These are phyloP conservation scores for Rhizophora mangle DNA, from an alignment of 345 rosid genomes.

Conservation along the genomic window DNA sequence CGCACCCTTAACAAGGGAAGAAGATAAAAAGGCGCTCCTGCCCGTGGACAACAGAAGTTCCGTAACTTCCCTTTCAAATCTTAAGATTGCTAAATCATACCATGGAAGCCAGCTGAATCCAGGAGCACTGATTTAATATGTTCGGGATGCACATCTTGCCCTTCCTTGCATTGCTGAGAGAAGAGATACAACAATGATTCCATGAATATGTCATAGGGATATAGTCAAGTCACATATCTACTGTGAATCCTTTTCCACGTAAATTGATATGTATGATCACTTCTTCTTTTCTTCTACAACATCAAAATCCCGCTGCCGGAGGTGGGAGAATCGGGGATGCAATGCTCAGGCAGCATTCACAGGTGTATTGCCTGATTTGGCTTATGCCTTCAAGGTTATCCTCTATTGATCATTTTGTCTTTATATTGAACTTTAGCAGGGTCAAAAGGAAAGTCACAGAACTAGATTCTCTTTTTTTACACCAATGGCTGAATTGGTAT, in stretches of 20 bases:
- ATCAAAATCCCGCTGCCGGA: too few relatives aligned
- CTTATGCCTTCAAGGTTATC: too few relatives aligned
- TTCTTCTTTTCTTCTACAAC: too few relatives aligned
- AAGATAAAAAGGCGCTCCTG: neutral
- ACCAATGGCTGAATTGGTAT: neutral
- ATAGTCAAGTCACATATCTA: neutral
- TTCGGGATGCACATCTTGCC: constrained; percentile 75
- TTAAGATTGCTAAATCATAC: constrained; percentile 22
- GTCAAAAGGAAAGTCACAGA: too few relatives aligned
- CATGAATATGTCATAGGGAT: neutral
- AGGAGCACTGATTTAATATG: constrained; percentile 89
- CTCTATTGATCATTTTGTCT: too few relatives aligned
- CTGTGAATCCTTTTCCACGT: too few relatives aligned
- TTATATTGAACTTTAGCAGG: too few relatives aligned
- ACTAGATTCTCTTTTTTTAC: too few relatives aligned
- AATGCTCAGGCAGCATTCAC: too few relatives aligned
- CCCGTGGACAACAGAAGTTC: neutral
- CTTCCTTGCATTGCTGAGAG: constrained; percentile 87
- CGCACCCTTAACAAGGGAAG: neutral
- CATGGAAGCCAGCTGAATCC: constrained; percentile 77
- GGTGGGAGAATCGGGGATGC: too few relatives aligned
- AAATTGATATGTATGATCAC: too few relatives aligned
- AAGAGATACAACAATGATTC: neutral
- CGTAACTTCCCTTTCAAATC: neutral
- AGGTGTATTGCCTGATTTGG: too few relatives aligned